Percentiles rank a stretch among this genome's conserved stretches.
phyloP scores from a whole-genome alignment of 1,284 basidiomycete genomes.

The Afroboletus lepidellus region DNA sequence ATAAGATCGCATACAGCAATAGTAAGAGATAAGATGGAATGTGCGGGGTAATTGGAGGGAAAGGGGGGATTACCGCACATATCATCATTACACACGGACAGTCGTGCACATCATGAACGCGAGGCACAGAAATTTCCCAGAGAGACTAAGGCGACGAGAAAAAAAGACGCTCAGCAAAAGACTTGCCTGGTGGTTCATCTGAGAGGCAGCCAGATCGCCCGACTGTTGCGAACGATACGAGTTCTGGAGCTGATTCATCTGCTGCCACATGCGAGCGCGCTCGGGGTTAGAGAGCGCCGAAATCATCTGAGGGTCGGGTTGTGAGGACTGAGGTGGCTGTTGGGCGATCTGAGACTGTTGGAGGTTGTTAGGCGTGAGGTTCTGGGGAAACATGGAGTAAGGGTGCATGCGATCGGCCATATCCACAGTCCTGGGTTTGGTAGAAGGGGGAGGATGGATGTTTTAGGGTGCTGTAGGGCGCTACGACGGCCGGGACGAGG shows the following conservation, averaged over 20 bases:
- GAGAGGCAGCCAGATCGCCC: conserved; percentile 40
- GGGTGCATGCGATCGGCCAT: conserved; percentile 61
- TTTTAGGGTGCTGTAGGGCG: conserved; percentile 26
- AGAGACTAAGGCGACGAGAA: conserved; percentile 5
- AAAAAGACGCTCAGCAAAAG: conserved; percentile 14
- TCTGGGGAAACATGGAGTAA: conserved; percentile 49
- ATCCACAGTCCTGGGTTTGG: conserved; percentile 31
- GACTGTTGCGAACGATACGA: conserved; percentile 44
- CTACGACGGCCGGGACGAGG: conserved; percentile 19
- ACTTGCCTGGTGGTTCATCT: conserved; percentile 50
- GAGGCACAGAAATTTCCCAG: conserved; percentile 18
- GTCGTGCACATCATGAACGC: conserved; percentile 16
- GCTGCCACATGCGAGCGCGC: conserved; percentile 54
- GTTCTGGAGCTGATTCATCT: conserved; percentile 49
- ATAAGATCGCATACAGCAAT: conserved; percentile 2
- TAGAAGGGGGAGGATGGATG: conserved; percentile 27
- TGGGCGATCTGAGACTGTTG: conserved; percentile 48
- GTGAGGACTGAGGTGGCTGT: conserved; percentile 39
- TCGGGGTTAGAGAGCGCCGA: conserved; percentile 46
- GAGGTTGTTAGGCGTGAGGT: conserved; percentile 44
- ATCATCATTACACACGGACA: conserved; percentile 17
- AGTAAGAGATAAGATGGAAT: conserved; percentile 16
- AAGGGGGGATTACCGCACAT: conserved; percentile 22
- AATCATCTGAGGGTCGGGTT: conserved; percentile 40
- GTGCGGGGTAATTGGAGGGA: conserved; percentile 3